Evolutionary conservation across 176 grass and related monocot species (phyloP), one percentile per base, ranked within the genome.

Genomic region (Pontederia paniculata): DNA sequence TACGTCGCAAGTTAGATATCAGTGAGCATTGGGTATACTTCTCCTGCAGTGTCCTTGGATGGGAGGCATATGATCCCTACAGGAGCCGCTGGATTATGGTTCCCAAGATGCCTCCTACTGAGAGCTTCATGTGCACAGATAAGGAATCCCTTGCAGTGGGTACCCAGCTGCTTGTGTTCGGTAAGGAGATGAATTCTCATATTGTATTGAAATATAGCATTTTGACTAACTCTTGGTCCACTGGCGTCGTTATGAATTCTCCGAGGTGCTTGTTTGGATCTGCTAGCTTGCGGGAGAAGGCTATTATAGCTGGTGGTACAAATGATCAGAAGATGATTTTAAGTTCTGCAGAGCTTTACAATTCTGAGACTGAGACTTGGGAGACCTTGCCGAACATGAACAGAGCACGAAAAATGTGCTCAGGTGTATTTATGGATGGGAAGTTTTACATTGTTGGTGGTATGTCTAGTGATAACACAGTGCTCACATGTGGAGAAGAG

Each of bases 251-350:
- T 12, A 65, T 65, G 62, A 65, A 65, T 47, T 65, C 62, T 6
- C 62, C 62, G 17, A 65, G 62, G 47, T 65, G 62, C 47, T 50
- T 65, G 62, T 65, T 65, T 50, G 62, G 62, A 65, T 65, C 62
- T 37, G 62, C 46, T 65, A 65, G 62, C 62, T 47, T 65, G 3
- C 46, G 62, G 37, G 62, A 65, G 45, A 65, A 51, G 23, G 62
- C 62, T 23, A 50, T 65, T 4, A 37, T 65, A 65, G 62, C 62
- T 19, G 62, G 62, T 8, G 62, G 62, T 20, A 65, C 62, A 21
- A 50, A 65, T 19, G 62, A 45, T 37, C 12, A 9, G 47, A 47
- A 47, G 28, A 47, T 17, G 10, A 65, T 65, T 23, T 17, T 65
- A 23, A 65, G 23, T 45, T 65, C 62, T 17, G 62, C 62, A 41